Percentiles rank a stretch among this genome's conserved stretches.
Conservation (phyloP, 2,329 filamentous ascomycete genomes). For the Ceratocystis colombiana region DNA sequence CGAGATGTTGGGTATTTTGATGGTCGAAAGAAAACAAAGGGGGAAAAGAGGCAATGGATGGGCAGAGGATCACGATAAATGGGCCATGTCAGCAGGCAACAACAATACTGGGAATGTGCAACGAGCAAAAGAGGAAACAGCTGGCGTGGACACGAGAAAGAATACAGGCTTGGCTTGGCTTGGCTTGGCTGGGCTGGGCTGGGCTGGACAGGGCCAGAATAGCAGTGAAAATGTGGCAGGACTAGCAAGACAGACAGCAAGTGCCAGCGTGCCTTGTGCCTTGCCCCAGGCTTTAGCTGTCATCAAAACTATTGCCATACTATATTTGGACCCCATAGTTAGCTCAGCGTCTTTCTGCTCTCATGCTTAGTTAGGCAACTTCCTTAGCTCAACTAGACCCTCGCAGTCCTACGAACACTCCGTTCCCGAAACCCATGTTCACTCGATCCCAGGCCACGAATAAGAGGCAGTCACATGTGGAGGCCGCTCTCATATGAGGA, state of each 20-base stretch:
- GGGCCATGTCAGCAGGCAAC: conserved; percentile 3
- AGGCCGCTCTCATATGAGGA: neutral
- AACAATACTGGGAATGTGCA: neutral
- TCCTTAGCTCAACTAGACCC: neutral
- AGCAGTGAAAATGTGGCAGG: no score
- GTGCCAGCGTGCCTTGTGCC: no score
- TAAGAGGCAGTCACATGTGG: neutral
- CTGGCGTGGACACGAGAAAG: neutral
- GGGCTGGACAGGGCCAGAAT: no score
- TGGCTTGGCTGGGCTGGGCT: no score
- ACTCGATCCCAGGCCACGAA: neutral
- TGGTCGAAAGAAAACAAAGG: neutral
- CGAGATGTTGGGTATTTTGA: neutral
- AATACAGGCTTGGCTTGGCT: neutral
- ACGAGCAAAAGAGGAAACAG: neutral
- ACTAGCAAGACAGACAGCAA: no score
- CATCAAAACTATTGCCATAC: no score
- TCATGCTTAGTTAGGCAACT: no score
- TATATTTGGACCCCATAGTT: no score
- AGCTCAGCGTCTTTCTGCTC: no score
- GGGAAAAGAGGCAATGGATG: neutral
- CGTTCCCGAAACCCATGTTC: neutral
- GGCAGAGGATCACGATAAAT: neutral
- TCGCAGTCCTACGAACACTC: neutral
- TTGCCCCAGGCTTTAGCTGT: no score